Evolutionary conservation across 306 rosid species (phyloP).

Genomic region (Prinsepia uniflora): DNA sequence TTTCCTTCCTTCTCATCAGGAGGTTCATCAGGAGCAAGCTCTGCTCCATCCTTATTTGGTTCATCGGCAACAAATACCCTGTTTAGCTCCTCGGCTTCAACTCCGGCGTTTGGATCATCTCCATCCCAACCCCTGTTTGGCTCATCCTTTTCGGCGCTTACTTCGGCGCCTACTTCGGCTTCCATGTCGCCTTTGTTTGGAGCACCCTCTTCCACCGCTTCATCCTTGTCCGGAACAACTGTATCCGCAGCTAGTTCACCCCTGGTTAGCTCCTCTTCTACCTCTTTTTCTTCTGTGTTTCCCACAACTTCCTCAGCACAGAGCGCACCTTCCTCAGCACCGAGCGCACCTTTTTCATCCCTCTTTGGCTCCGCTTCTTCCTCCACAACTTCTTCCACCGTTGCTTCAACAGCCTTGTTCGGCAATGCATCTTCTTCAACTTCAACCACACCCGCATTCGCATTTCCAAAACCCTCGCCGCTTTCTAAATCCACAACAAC

Average conservation of each 20-base stretch:
- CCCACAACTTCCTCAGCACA: slow-evolving; percentile 16
- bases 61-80: slow-evolving; percentile 6
- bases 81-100: slow-evolving; percentile 19
- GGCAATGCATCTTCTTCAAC: slow-evolving; percentile 31
- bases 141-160: neutral
- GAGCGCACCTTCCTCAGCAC: neutral
- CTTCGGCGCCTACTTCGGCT: neutral
- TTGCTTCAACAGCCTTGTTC: slow-evolving; percentile 21
- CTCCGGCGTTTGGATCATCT: slow-evolving; percentile 3
- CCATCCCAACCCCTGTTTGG: neutral
- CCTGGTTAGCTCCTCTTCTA: slow-evolving; percentile 12
- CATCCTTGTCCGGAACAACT: neutral
- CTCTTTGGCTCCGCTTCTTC: slow-evolving; percentile 23
- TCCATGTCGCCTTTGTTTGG: neutral
- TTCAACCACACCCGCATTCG: slow-evolving; percentile 33
- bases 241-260: slow-evolving; percentile 4
- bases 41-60: slow-evolving; percentile 18
- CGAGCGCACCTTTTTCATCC: neutral
- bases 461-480: slow-evolving; percentile 28
- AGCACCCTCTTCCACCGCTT: neutral
- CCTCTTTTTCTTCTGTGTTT: slow-evolving; percentile 7
- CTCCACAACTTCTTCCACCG: slow-evolving; percentile 19
- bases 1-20: slow-evolving; percentile 5
- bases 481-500: slow-evolving; percentile 37
- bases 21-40: slow-evolving; percentile 3